Base-by-base conservation (phyloP, 139 green algal species). In the Chlorella sp. region DNA sequence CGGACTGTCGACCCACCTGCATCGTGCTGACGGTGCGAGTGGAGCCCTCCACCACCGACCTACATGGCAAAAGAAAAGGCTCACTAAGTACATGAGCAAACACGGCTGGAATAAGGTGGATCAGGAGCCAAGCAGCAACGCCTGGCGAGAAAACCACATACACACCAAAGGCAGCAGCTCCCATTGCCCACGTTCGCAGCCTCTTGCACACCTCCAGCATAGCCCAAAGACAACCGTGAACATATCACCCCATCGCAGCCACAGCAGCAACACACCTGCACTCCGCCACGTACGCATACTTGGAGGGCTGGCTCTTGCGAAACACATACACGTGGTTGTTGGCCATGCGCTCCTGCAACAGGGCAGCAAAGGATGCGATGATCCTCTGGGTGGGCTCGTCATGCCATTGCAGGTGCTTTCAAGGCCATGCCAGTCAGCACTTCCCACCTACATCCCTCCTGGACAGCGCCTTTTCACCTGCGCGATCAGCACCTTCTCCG, bases 311-410 rank as follows among this genome's bases (percentile, higher is more conserved):
- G 74, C 84, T 95, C 93, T 99, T 99, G 86, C 94, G 93, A 90
- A 99, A 99, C 16, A 98, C 95, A 83, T 98, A 99, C 70, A 99
- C 97, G 80, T 98, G 95, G 92, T 99, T 99, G 90, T 96, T 97
- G 69, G 93, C 94, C 95, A 99, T 99, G 73, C 95, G 92, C 93
- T 99, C 97, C 91, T 99, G 96, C 25, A 44, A 30, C 25, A 28
- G 18, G 34, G 26, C 38, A 57, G 38, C 11, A 25, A 36, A 39
- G 36, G 12, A n/a, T n/a, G n/a, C n/a, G n/a, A n/a, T n/a, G n/a
- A n/a, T n/a, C n/a, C n/a, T n/a, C n/a, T n/a, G n/a, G n/a, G n/a
- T n/a, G 51, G 51, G 44, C 44, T 16, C 44, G 44, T 51, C 6
- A 51, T 51, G 44, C 7, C 9, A 16, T 51, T 51, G 44, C 44